Evolutionary conservation across 2,329 filamentous ascomycete genomes (phyloP).

Genomic region (Chalaropsis thielavioides): DNA sequence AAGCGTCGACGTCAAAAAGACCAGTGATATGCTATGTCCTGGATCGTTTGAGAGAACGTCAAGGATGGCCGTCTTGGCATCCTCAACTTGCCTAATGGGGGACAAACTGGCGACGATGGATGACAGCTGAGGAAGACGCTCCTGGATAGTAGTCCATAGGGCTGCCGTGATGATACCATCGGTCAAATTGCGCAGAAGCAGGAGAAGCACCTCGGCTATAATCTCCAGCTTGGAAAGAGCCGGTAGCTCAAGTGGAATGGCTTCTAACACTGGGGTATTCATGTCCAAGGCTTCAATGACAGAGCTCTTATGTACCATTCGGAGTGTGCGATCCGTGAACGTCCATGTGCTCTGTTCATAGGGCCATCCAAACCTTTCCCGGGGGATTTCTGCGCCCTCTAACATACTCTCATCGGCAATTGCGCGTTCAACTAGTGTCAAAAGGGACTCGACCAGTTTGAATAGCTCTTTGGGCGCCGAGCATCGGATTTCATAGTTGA

Average conservation of each 20-base stretch:
- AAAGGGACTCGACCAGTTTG: conserved; percentile 68
- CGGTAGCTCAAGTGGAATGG: conserved; percentile 48
- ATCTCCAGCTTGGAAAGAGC: conserved; percentile 59
- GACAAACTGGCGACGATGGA: conserved; percentile 14
- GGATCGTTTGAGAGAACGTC: conserved; percentile 59
- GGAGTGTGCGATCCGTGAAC: conserved; percentile 7
- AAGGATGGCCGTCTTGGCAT: conserved; percentile 43
- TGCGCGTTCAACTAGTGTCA: conserved; percentile 40
- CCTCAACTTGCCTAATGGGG: conserved; percentile 23
- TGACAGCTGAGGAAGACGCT: conserved; percentile 34
- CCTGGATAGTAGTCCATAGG: conserved; percentile 54
- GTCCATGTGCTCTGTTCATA: conserved; percentile 34
- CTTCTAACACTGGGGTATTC: conserved; percentile 45
- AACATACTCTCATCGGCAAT: conserved; percentile 50
- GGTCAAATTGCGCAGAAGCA: conserved; percentile 59
- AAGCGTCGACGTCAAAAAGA: conserved; percentile 71
- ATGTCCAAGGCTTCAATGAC: conserved; percentile 58
- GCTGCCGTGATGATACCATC: conserved; percentile 63
- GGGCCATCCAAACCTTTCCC: conserved; percentile 43
- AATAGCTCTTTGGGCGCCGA: conserved; percentile 84
- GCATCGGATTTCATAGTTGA: conserved; percentile 47
- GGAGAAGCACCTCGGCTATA: conserved; percentile 53
- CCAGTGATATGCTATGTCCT: conserved; percentile 76
- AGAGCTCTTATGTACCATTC: conserved; percentile 22
- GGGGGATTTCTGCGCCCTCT: conserved; percentile 37